Percentiles rank a stretch among this genome's conserved stretches.
These are phyloP conservation scores for Alternaria gaisen DNA, from an alignment of 2,329 filamentous ascomycete genomes.

Conservation along the genomic window DNA sequence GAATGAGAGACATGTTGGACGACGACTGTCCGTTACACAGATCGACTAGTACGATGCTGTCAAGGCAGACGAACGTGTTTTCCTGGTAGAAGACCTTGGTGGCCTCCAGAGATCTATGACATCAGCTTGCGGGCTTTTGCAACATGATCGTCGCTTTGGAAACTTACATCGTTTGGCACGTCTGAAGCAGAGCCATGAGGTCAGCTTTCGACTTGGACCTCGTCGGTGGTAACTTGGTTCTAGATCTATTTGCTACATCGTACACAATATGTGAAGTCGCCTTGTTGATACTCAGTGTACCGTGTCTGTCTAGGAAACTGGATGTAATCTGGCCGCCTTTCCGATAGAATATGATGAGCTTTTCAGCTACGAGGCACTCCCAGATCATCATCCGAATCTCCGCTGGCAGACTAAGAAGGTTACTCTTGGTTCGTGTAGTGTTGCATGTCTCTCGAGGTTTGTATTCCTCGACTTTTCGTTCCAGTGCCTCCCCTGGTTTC, in stretches of 20 bases:
- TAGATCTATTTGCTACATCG: too few relatives aligned
- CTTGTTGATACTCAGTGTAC: not conserved
- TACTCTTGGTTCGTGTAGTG: not conserved
- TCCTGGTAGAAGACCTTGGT: not conserved
- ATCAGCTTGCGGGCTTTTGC: not conserved
- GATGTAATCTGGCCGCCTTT: not conserved
- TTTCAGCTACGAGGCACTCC: not conserved
- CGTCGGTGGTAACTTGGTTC: too few relatives aligned
- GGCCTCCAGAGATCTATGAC: not conserved
- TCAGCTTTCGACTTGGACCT: not conserved
- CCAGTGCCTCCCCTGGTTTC: too few relatives aligned
- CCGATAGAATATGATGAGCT: not conserved
- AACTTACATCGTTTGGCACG: not conserved
- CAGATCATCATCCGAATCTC: slow-evolving; percentile 1
- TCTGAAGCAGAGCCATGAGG: not conserved
- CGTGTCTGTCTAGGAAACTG: not conserved
- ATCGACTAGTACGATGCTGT: not conserved
- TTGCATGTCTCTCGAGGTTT: not conserved
- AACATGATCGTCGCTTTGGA: not conserved
- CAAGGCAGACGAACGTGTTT: not conserved
- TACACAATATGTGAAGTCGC: not conserved
- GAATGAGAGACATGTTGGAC: not conserved
- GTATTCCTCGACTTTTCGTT: not conserved
- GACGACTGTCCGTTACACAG: not conserved
- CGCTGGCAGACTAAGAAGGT: not conserved